Evolutionary conservation across 371 early-diverging fungal species (phyloP).

Genomic region (Mucor sp.): DNA sequence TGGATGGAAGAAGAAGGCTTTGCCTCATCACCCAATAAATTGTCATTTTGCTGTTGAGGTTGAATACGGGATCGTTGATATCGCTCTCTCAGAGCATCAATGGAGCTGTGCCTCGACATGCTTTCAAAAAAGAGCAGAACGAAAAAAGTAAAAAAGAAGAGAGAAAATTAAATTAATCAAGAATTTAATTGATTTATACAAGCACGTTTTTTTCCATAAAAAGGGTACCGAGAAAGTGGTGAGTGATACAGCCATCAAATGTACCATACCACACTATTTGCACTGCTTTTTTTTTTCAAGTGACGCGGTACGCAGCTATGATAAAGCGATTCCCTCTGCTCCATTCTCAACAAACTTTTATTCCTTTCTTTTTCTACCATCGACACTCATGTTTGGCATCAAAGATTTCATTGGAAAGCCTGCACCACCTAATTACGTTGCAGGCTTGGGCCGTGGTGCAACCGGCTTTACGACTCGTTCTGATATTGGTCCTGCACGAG

Average conservation of each 20-base stretch:
- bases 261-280: not conserved
- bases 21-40: not conserved
- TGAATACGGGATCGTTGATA: slow-evolving; percentile 20
- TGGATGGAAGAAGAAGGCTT: not conserved
- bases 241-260: not conserved
- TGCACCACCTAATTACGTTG: slow-evolving; percentile 92
- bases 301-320: not conserved
- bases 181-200: slow-evolving; percentile 6
- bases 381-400: slow-evolving; percentile 63
- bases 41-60: slow-evolving; percentile 6
- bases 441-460: slow-evolving; percentile 96
- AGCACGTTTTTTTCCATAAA: slow-evolving; percentile 8
- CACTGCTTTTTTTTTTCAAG: not conserved
- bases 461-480: slow-evolving; percentile 98
- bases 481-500: slow-evolving; percentile 97
- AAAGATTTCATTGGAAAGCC: slow-evolving; percentile 88
- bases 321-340: slow-evolving; percentile 5
- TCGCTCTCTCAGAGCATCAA: slow-evolving; percentile 23
- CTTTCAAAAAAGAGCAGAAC: not conserved
- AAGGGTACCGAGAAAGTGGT: not conserved
- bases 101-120: slow-evolving; percentile 24
- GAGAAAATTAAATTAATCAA: slow-evolving; percentile 18
- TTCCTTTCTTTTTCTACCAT: not conserved
- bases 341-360: not conserved
- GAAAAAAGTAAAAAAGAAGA: slow-evolving; percentile 1